Percentiles rank a stretch among this genome's conserved stretches.
Conservation (phyloP, 192 early-diverging fungal genomes). For the Piromyces sp. region DNA sequence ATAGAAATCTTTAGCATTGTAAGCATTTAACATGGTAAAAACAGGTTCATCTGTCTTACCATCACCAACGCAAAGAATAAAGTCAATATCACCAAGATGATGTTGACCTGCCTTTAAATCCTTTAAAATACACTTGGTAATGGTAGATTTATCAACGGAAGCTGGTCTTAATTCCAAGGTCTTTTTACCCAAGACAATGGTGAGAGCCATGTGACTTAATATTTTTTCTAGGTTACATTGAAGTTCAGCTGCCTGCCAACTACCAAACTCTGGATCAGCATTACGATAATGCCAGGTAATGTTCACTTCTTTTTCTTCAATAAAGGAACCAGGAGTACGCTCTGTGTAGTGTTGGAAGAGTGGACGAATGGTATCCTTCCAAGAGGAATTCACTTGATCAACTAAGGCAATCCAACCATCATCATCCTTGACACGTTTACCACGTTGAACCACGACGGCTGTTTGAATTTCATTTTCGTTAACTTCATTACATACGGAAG, state of each 20-base stretch:
- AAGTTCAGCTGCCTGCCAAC: conserved; percentile 95
- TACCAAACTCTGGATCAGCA: conserved; percentile 42
- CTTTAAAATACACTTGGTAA: conserved; percentile 68
- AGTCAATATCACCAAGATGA: conserved; percentile 23
- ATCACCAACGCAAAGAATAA: conserved; percentile 77
- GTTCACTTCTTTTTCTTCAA: conserved; percentile 98
- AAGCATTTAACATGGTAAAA: conserved; percentile 44
- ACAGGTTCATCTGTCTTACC: conserved; percentile 92
- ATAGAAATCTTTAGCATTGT: conserved; percentile 36
- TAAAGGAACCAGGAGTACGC: conserved; percentile 88
- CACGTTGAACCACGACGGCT: neutral
- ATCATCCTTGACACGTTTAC: conserved; percentile 21
- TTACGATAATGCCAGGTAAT: conserved; percentile 96
- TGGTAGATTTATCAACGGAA: conserved; percentile 78
- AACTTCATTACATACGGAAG: conserved; percentile 9
- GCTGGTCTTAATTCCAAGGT: conserved; percentile 90
- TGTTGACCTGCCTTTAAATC: conserved; percentile 33
- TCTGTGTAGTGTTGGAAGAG: conserved; percentile 95
- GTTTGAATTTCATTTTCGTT: neutral
- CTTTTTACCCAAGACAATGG: conserved; percentile 90
- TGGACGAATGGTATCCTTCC: conserved; percentile 82
- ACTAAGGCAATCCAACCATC: conserved; percentile 76
- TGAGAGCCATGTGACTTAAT: conserved; percentile 77
- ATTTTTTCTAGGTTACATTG: conserved; percentile 94
- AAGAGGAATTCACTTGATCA: conserved; percentile 74